phyloP scores from a whole-genome alignment of 805 yeast species.

The Sugiyamaella marilandica region DNA sequence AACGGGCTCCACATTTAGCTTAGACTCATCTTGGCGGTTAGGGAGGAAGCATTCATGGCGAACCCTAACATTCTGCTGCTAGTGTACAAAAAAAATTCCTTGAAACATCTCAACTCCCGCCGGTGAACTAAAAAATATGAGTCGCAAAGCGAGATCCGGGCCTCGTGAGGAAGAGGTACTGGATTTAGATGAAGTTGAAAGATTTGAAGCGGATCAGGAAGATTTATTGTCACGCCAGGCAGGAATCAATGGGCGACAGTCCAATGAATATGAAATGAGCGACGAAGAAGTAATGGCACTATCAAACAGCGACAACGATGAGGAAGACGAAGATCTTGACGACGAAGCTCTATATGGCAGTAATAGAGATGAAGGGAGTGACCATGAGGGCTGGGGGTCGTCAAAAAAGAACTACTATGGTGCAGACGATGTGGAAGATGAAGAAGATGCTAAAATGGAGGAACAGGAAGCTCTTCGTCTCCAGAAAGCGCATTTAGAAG shows the following conservation, averaged over 20 bases:
- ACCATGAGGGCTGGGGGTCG: constrained; percentile 41
- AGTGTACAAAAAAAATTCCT: too few species aligned
- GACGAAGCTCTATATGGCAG: constrained; percentile 43
- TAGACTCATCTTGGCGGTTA: too few species aligned
- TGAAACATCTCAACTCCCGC: too few species aligned
- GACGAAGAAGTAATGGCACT: constrained; percentile 55
- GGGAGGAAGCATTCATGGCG: too few species aligned
- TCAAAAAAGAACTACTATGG: constrained; percentile 41
- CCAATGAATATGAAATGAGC: constrained; percentile 36
- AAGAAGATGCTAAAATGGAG: constrained; percentile 50
- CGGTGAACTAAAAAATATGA: background rate
- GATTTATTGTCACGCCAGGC: constrained; percentile 27
- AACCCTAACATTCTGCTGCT: too few species aligned
- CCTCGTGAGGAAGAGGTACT: constrained; percentile 7
- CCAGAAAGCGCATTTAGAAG: constrained; percentile 73
- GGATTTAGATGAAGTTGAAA: constrained; percentile 10
- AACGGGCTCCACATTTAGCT: too few species aligned
- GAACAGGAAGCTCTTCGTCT: constrained; percentile 85
- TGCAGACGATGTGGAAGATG: constrained; percentile 29
- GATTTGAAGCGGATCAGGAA: constrained; percentile 31
- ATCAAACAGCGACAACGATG: constrained; percentile 39
- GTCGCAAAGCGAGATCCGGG: background rate
- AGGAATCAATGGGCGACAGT: constrained; percentile 6
- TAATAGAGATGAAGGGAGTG: constrained; percentile 30
- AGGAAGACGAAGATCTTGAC: constrained; percentile 44